Base-by-base conservation (phyloP, 2,329 filamentous ascomycete species). In the Hypoxylon rubiginosum region DNA sequence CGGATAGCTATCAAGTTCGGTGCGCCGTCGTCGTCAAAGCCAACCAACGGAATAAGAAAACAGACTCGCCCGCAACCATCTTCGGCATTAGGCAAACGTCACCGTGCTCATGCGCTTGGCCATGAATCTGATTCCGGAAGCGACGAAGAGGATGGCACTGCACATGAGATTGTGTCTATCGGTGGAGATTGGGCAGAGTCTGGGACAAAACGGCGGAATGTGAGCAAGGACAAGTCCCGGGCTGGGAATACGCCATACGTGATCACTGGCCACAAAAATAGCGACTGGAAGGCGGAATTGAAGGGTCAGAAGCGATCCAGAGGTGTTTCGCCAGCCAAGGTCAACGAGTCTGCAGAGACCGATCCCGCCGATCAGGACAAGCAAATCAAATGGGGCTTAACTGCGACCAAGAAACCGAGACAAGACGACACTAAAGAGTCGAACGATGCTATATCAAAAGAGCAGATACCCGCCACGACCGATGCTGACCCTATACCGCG, bases 1-100 rank as follows among this genome's bases (percentile, higher is more conserved):
- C 74, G 83, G 26, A 85, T 86, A 72, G 83, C 84, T 66, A 86
- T 86, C 50, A 85, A 82, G 59, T 80, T 86, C 41, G 81, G 82
- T 36, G 67, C 76, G 6, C 50, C 74, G 17, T 60, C 74, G 28
- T 73, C 76, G 9, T 74, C 74, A 26, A 75, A 68, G 55, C 67
- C 72, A 15, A 70, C 72, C 63, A 78, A 76, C 39, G 64, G 72
- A 26, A 66, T 73, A 19, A 79, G 77, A 45, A 71, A 67, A 46
- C 59, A 67, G 4, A 62, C 62, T 10, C 71, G 62, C 15, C 71
- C 77, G 8, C 74, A 77, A 15, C 81, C 81, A 3, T 74, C 82
- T 0, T 83, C 83, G 3, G 72, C 78, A 3, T 75, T 87, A 13
- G 85, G 85, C 64, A 87, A 87, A 72, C 82, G 84, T 17, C 75